A percentile compares a stretch with the other conserved stretches of the same genome.
Evolutionary conservation across 306 rosid genomes (phyloP).

Genomic region (Cucurbita argyrosperma): DNA sequence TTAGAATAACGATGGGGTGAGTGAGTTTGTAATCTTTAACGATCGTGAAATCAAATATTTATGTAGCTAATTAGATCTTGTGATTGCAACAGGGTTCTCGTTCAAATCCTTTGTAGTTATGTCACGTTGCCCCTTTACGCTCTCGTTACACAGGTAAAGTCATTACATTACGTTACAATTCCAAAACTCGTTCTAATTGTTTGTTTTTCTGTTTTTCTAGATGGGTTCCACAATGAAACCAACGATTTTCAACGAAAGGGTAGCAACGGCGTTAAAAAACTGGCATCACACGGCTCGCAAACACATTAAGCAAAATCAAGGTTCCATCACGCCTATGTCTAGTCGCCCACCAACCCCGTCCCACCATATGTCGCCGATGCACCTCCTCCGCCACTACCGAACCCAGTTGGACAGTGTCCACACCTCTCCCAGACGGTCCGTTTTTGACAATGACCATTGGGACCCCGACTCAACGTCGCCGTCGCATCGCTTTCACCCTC

Average conservation of each 20-base stretch:
- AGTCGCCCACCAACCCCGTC: conserved; percentile 41
- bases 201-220: conserved; percentile 2
- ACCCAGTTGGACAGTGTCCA: conserved; percentile 39
- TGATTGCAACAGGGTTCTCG: neutral
- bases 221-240: conserved; percentile 84
- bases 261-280: conserved; percentile 45
- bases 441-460: conserved; percentile 16
- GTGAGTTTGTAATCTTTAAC: no score
- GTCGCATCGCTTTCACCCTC: conserved; percentile 10
- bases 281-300: conserved; percentile 70
- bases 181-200: neutral
- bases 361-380: conserved; percentile 40
- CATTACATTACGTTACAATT: neutral
- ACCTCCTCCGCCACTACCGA: conserved; percentile 41
- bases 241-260: conserved; percentile 65
- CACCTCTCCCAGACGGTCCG: conserved; percentile 16
- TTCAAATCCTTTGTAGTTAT: conserved; percentile 10
- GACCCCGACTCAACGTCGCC: conserved; percentile 32
- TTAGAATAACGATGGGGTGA: conserved; percentile 7
- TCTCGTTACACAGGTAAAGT: neutral
- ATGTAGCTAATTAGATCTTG: neutral
- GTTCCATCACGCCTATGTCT: conserved; percentile 31
- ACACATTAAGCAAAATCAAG: conserved; percentile 38
- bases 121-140: conserved; percentile 9
- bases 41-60: no score